Base-by-base conservation (phyloP, 2,329 filamentous ascomycete species). In the Hypocreales sp. region DNA sequence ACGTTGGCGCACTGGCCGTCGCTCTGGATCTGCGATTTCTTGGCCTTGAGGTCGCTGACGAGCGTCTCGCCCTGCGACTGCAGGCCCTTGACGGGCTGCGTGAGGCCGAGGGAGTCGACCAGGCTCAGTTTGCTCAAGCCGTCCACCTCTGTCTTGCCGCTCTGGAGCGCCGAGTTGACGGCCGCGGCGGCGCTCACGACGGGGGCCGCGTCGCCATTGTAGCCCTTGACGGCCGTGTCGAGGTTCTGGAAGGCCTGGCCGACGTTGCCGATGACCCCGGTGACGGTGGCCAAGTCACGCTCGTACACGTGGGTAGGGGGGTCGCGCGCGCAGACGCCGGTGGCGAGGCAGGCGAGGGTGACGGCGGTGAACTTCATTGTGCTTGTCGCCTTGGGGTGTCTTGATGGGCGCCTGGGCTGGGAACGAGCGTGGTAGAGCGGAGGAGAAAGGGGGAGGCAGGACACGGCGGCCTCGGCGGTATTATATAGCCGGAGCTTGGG, bases 21-120 rank as follows among this genome's bases (percentile, higher is more conserved):
- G 30, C 45, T 36, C 30, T 48, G 27, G 25, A 50, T 30, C 10
- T 33, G 31, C n/a, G 31, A n/a, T 36, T 45, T 43, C 38, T 42
- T 40, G 25, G 30, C 22, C 28, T 41, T 36, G 31, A 50, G 40
- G 30, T 40, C 34, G 12, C 31, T 32, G 25, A 38, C 32, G 2
- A 50, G 42, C 24, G 25, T 21, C 37, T 40, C 34, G 8, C 36
- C 40, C 29, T 43, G 37, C 16, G 32, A 33, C 33, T 47, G 42
- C 8, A 50, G 40, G 15, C 8, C 23, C 26, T 33, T 29, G 22
- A 39, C 34, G 11, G 38, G 37, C 2, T 16, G 24, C 15, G 28
- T 28, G 23, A 42, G 32, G 15, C 26, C 35, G 16, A 40, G 22
- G 9, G 40, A 34, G 11, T 36, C 38, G 13, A 13, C 20, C 4